Conservation (phyloP, 352 stramenopile species). For the Thalassiosira mediterranea region DNA sequence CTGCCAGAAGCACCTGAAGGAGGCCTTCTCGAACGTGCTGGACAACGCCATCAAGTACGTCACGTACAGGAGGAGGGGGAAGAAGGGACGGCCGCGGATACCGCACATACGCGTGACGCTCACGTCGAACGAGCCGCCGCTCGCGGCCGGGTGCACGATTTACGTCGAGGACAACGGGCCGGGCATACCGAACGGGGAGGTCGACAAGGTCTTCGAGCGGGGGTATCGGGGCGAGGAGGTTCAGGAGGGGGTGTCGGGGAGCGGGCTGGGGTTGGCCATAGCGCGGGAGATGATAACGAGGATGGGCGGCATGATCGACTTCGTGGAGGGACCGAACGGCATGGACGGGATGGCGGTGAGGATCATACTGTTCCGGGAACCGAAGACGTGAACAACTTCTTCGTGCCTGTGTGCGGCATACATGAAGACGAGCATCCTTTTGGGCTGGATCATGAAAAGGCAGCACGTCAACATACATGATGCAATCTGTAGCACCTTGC, state of each 20-base stretch:
- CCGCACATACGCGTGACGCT: slow-evolving; percentile 54
- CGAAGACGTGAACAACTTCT: slow-evolving; percentile 11
- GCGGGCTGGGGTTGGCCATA: slow-evolving; percentile 72
- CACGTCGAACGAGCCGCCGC: slow-evolving; percentile 36
- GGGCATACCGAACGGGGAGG: slow-evolving; percentile 61
- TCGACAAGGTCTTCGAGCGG: slow-evolving; percentile 63
- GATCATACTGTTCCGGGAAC: slow-evolving; percentile 66
- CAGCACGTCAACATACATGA: too few relatives aligned
- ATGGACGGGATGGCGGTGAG: slow-evolving; percentile 64
- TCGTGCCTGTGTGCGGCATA: too few relatives aligned
- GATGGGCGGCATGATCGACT: slow-evolving; percentile 72
- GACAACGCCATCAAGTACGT: slow-evolving; percentile 85
- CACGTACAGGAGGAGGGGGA: slow-evolving; percentile 15
- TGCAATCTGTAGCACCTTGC: not conserved
- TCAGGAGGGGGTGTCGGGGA: slow-evolving; percentile 44
- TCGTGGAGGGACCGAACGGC: slow-evolving; percentile 40
- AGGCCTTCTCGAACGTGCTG: slow-evolving; percentile 77
- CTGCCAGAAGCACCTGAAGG: slow-evolving; percentile 65
- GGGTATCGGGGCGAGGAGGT: slow-evolving; percentile 62
- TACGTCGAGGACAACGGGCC: slow-evolving; percentile 82
- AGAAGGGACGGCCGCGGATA: slow-evolving; percentile 21
- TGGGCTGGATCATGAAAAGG: too few relatives aligned
- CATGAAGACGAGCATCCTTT: too few relatives aligned
- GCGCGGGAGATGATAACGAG: slow-evolving; percentile 54
- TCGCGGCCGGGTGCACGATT: slow-evolving; percentile 63